These are phyloP conservation scores for Sicyos edulis DNA, from an alignment of 306 rosid species.

Conservation along the genomic window DNA sequence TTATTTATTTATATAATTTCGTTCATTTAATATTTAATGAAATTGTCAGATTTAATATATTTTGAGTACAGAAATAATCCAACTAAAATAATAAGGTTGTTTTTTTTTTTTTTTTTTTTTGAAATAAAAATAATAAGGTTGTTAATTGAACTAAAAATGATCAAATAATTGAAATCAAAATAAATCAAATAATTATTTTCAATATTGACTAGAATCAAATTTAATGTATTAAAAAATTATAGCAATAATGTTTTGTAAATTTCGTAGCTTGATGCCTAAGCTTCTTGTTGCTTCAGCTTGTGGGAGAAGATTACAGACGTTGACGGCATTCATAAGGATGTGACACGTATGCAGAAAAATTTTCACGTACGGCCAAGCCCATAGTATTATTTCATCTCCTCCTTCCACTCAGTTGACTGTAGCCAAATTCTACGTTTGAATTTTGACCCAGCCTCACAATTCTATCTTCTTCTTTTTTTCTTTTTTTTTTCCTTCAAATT, in stretches of 20 bases:
- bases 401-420: not conserved
- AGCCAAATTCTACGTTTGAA: not conserved
- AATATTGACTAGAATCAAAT: too few relatives aligned
- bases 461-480: not conserved
- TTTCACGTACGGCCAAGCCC: not conserved
- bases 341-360: not conserved
- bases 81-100: too few relatives aligned
- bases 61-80: too few relatives aligned
- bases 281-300: slow-evolving; percentile 12
- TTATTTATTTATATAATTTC: too few relatives aligned
- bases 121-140: too few relatives aligned
- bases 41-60: too few relatives aligned
- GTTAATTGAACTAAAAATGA: too few relatives aligned
- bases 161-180: too few relatives aligned
- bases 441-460: not conserved
- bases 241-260: not conserved
- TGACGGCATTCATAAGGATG: not conserved
- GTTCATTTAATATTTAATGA: too few relatives aligned
- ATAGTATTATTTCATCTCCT: not conserved
- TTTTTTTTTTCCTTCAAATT: not conserved
- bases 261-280: slow-evolving; percentile 7
- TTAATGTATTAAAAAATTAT: too few relatives aligned
- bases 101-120: too few relatives aligned
- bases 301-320: slow-evolving; percentile 9
- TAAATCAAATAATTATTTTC: too few relatives aligned